These are phyloP conservation scores for Paraphoma chrysanthemicola DNA, from an alignment of 2,329 filamentous ascomycete species.

Conservation along the genomic window DNA sequence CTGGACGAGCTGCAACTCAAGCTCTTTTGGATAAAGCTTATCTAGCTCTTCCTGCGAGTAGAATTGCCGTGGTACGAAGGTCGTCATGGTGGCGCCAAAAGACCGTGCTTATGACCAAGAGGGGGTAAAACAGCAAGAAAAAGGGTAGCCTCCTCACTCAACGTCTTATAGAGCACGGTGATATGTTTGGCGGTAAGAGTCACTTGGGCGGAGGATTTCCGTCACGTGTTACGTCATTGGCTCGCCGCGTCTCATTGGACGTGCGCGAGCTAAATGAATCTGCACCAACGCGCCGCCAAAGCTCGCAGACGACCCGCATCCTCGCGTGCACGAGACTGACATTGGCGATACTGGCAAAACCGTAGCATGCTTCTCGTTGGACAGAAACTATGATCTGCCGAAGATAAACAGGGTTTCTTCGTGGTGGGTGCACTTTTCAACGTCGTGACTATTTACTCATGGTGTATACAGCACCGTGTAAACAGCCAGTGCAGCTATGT, in stretches of 20 bases:
- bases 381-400: neutral
- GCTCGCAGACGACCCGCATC: neutral
- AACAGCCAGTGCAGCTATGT: constrained; percentile 22
- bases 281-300: neutral
- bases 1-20: constrained; percentile 90
- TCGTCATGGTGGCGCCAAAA: constrained; percentile 68
- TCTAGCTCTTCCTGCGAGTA: constrained; percentile 84
- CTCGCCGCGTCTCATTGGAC: constrained; percentile 5
- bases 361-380: neutral
- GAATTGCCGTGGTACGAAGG: constrained; percentile 73
- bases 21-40: constrained; percentile 77
- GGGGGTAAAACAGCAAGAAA: neutral
- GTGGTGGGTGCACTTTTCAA: neutral
- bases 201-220: constrained; percentile 9
- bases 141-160: neutral
- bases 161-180: neutral
- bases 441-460: neutral
- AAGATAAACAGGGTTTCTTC: neutral
- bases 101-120: neutral
- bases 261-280: constrained; percentile 5
- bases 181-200: neutral
- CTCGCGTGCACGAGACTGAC: neutral
- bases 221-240: constrained; percentile 33
- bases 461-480: neutral
- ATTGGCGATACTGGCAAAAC: neutral